Evolutionary conservation across 345 rosid genomes (phyloP), one percentile per base, ranked within the genome.

Genomic region (Eucalyptus curtisii): DNA sequence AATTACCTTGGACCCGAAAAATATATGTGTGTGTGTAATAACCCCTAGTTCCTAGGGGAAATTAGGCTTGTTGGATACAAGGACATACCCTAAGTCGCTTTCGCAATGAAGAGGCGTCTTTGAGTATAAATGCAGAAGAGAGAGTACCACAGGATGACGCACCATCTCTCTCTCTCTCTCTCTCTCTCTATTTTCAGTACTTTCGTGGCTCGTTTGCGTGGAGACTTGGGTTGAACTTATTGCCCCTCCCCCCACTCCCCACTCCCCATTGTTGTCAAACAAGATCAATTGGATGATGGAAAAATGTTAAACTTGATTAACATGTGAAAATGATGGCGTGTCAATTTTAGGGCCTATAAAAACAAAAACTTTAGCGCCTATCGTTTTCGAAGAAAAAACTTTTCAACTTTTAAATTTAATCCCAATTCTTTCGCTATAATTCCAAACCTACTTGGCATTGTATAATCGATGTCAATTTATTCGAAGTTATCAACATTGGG

Each of bases 381-480:
- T 20, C 10, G 2, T 52, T 52, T 52, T 52, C 57, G 0, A 19
- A 8, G 57, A 52, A 52, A 52, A 52, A 1, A 52, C 0, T 19
- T 52, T 0, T 52, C 25, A 25, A 52, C 10, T 20, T 52, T 52
- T 7, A 50, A 50, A 50, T 50, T 17, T 50, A 50, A 1, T 50
- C 22, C 4, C 4, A 17, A 17, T 1, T 3, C 22, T 27, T 66
- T n/a, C 20, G 9, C 1, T 8, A 4, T 66, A 66, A 15, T 15
- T 4, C 3, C 11, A 4, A 1, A 66, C 11, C 22, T 31, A 8
- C 2, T 1, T 9, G 1, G 4, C 3, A 9, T 66, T 15, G 3
- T 8, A 14, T 8, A 66, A 8, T n/a, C 3, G 22, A 7, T 30
- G 17, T 5, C 20, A 1, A 16, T 31, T 31, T 31, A 3, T 31